These are phyloP conservation scores for Pleurostoma richardsiae DNA, from an alignment of 2,329 filamentous ascomycete genomes.

Conservation along the genomic window DNA sequence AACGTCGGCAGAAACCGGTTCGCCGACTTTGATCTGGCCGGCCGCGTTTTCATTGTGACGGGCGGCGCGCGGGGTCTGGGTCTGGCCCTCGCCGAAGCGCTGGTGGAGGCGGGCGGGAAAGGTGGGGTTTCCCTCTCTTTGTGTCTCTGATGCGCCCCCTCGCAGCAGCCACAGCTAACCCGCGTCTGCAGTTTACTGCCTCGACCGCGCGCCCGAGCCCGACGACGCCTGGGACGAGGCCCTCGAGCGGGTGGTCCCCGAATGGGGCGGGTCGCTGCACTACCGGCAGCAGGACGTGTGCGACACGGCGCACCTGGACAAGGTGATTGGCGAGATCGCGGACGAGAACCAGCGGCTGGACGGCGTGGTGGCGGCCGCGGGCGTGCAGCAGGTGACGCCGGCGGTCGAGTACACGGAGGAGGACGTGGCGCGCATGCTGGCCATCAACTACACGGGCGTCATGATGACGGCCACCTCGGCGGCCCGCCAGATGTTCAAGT, in stretches of 20 bases:
- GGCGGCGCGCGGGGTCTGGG: conserved; percentile 69
- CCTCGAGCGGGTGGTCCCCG: conserved; percentile 54
- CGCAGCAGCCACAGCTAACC: neutral
- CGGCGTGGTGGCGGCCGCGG: conserved; percentile 65
- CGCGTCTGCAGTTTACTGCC: conserved; percentile 43
- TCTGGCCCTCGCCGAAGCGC: conserved; percentile 66
- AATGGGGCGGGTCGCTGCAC: conserved; percentile 58
- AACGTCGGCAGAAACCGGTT: conserved; percentile 32
- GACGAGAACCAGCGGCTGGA: conserved; percentile 57
- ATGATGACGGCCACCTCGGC: conserved; percentile 68
- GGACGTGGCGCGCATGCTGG: conserved; percentile 56
- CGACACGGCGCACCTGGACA: conserved; percentile 53
- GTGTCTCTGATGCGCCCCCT: neutral
- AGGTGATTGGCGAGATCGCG: conserved; percentile 54
- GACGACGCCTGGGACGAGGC: conserved; percentile 55
- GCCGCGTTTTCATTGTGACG: conserved; percentile 64
- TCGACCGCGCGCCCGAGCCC: conserved; percentile 47
- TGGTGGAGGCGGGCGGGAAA: conserved; percentile 70
- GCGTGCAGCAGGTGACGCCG: conserved; percentile 62
- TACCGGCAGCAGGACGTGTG: conserved; percentile 66
- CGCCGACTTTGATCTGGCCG: conserved; percentile 65
- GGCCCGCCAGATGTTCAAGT: conserved; percentile 56
- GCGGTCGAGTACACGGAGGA: conserved; percentile 61
- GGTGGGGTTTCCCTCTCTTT: conserved; percentile 28
- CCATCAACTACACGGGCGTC: conserved; percentile 65